These are phyloP conservation scores for Coemansia sp. DNA, from an alignment of 192 early-diverging fungal species.

Conservation along the genomic window DNA sequence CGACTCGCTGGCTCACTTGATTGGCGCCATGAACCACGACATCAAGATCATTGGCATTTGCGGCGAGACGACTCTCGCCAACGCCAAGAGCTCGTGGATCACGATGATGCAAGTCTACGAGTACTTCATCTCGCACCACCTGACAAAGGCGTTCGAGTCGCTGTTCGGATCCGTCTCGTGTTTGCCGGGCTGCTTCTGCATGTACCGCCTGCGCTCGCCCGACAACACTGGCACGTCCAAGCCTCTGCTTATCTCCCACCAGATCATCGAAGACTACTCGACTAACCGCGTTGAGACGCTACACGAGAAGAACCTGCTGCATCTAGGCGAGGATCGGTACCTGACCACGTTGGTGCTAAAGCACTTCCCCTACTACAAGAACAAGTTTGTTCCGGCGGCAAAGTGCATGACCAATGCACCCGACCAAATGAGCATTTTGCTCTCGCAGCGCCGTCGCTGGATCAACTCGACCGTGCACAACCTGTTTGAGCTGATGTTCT, in stretches of 20 bases:
- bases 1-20: conserved; percentile 91
- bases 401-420: conserved; percentile 94
- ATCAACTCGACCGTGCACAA: conserved; percentile 99
- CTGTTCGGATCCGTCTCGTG: conserved; percentile 97
- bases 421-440: conserved; percentile 87
- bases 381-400: conserved; percentile 91
- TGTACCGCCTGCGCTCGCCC: conserved; percentile 96
- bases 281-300: conserved; percentile 95
- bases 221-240: conserved; percentile 69
- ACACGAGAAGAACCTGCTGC: conserved; percentile 98
- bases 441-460: conserved; percentile 99
- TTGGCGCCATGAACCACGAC: conserved; percentile 91
- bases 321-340: conserved; percentile 98
- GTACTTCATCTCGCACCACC: conserved; percentile 97
- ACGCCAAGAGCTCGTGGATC: conserved; percentile 92
- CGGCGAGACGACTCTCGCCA: conserved; percentile 93
- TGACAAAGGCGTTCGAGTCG: conserved; percentile 97
- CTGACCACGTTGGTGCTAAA: conserved; percentile 95
- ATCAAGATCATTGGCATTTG: conserved; percentile 91
- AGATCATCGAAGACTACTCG: conserved; percentile 92
- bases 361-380: conserved; percentile 97
- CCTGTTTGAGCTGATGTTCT: conserved; percentile 88
- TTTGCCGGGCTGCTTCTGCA: conserved; percentile 98
- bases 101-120: conserved; percentile 99
- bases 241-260: conserved; percentile 87